phyloP scores from a whole-genome alignment of 129 eudicot species.

The Tagetes erecta region DNA sequence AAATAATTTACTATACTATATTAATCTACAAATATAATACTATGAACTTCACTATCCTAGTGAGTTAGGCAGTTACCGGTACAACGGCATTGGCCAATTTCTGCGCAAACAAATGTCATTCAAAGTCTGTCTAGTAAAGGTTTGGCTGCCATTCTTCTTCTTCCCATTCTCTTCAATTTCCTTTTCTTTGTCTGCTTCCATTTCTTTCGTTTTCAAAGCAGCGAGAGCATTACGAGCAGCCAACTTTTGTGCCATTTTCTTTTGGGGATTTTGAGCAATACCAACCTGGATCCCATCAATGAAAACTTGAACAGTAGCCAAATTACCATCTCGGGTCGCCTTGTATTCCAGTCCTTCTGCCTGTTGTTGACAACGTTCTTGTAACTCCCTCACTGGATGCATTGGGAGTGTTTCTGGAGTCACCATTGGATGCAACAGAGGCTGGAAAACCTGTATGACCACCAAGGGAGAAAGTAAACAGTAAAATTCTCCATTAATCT shows the following conservation, averaged over 20 bases:
- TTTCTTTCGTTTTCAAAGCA: slow-evolving; percentile 71
- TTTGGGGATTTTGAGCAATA: slow-evolving; percentile 83
- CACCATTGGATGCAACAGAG: slow-evolving; percentile 91
- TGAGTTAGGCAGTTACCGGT: slow-evolving; percentile 41
- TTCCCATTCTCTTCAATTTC: slow-evolving; percentile 48
- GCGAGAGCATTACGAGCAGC: slow-evolving; percentile 97
- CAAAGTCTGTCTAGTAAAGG: slow-evolving; percentile 93
- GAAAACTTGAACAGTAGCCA: slow-evolving; percentile 91
- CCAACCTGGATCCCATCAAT: slow-evolving; percentile 86
- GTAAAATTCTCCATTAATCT: neutral
- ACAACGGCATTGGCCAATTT: slow-evolving; percentile 99
- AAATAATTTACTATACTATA: neutral
- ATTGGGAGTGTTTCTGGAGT: slow-evolving; percentile 99
- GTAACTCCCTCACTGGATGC: slow-evolving; percentile 98
- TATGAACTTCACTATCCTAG: no score
- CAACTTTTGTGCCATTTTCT: slow-evolving; percentile 98
- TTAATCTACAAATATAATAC: neutral
- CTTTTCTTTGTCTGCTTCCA: slow-evolving; percentile 62
- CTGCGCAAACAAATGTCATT: slow-evolving; percentile 95
- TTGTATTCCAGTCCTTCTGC: slow-evolving; percentile 98
- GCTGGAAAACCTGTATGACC: slow-evolving; percentile 72
- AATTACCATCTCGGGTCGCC: slow-evolving; percentile 78
- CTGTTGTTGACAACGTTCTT: slow-evolving; percentile 98
- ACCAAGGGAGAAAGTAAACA: neutral
- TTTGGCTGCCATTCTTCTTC: slow-evolving; percentile 67